phyloP scores from a whole-genome alignment of 192 early-diverging fungal genomes.

The Coemansia sp. region DNA sequence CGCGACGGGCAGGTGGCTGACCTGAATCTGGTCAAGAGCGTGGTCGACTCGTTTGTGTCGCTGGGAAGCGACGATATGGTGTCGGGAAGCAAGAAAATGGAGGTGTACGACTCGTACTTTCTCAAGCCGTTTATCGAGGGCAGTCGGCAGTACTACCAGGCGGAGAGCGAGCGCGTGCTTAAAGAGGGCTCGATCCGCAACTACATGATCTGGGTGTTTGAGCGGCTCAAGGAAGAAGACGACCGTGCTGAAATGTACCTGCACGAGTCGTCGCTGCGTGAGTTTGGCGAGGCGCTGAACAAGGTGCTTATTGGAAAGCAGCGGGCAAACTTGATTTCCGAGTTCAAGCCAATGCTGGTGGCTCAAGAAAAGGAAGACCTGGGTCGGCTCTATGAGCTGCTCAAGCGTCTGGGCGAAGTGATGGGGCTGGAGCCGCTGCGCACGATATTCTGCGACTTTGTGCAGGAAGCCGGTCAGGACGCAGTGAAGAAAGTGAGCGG shows the following conservation, averaged over 20 bases:
- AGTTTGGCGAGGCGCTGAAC: conserved; percentile 80
- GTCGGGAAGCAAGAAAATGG: conserved; percentile 74
- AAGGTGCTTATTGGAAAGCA: conserved; percentile 84
- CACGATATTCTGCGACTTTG: conserved; percentile 71
- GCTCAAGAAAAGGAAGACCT: conserved; percentile 87
- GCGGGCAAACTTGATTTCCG: conserved; percentile 77
- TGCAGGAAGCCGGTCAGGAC: conserved; percentile 73
- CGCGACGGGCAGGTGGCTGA: conserved; percentile 89
- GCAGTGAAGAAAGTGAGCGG: conserved; percentile 76
- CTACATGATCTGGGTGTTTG: conserved; percentile 92
- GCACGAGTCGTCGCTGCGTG: conserved; percentile 75
- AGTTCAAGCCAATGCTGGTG: conserved; percentile 89
- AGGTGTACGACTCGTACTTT: conserved; percentile 87
- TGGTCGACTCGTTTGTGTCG: conserved; percentile 90
- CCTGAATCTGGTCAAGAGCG: conserved; percentile 77
- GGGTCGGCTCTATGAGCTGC: conserved; percentile 80
- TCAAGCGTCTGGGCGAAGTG: conserved; percentile 68
- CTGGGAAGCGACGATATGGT: conserved; percentile 71
- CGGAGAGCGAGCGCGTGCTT: conserved; percentile 87
- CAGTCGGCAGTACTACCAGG: conserved; percentile 84
- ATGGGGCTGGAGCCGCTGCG: conserved; percentile 82
- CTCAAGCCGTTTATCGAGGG: conserved; percentile 78
- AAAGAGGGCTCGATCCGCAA: conserved; percentile 87
- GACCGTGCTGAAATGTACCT: conserved; percentile 84
- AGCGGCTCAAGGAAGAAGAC: conserved; percentile 79